Evolutionary conservation across 768 basidiomycete species (phyloP), one percentile per base, ranked within the genome.

Genomic region (Tricholomella constricta): DNA sequence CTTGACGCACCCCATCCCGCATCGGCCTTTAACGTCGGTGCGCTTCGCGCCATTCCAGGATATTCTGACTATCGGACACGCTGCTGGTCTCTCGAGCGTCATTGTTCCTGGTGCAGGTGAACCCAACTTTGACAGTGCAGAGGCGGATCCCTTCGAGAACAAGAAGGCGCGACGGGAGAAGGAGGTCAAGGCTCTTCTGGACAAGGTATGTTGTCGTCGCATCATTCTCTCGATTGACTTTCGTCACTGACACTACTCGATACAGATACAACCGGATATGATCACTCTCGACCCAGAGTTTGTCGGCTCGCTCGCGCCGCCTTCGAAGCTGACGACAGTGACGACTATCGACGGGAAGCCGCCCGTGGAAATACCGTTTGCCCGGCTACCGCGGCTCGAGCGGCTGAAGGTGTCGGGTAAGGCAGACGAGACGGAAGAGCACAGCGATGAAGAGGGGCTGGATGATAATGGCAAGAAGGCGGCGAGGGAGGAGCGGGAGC

Each of bases 71-170:
- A 74, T 95, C 38, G 89, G 91, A 1, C 94, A 95, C 66, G 65
- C 78, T 4, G 76, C 75, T 0, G 96, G 96, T 1, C 74, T 98
- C 15, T 91, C 91, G 4, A 89, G 83, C 36, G 80, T 98, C 45
- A 78, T 98, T 49, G 87, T 98, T 0, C 97, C 97, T 0, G 96
- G 96, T 23, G 74, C 86, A 8, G 97, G 96, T 29, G 95, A 98
- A 69, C 84, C 95, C 41, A 94, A 97, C 76, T 96, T 94, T 67
- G 97, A 99, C 64, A 90, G 88, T 52, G 69, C 79, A 12, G 97
- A 98, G 69, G 91, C 93, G 0, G 95, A 99, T 81, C 94, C 95
- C 2, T 98, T 89, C 73, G 96, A 99, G 70, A 82, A 86, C 63
- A 84, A 81, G 68, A 86, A 83, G 56, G 78, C 89, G 19, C 72